Evolutionary conservation across 2,329 filamentous ascomycete species (phyloP), one percentile per base, ranked within the genome.

Genomic region (Magnaporthiopsis incrustans): DNA sequence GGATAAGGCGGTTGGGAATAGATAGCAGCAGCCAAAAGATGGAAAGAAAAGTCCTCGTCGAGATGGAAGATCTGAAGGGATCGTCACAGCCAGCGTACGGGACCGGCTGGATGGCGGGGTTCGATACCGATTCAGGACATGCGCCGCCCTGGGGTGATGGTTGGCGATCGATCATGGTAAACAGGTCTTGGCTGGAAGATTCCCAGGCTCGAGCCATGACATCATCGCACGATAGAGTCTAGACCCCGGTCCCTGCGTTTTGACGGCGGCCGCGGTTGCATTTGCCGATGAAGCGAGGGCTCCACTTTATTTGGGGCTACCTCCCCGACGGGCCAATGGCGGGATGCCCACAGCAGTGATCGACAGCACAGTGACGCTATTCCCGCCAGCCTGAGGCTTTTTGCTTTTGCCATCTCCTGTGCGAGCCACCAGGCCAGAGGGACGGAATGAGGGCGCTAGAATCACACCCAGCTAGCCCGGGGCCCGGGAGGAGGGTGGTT

Each of bases 281-380:
- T 60, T 12, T 27, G 2, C 26, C 1, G 27, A 4, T 8, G 15
- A 50, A 50, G 15, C 38, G 38, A 50, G 18, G 14, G 18, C 3
- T 50, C 57, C 57, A 58, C 27, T 27, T 12, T 14, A 30, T 58
- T 8, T 26, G 14, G 25, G 15, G 25, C 30, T 58, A 26, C 57
- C 25, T 26, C 11, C 25, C 6, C 33, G 25, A 27, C 61, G 12
- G 30, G n/a, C 61, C 61, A 63, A 44, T 63, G 11, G n/a, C 32
- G 11, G 26, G 25, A 11, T 58, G 53, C 56, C 53, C 53, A 59
- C 61, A 58, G 3, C 11, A 38, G 3, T 25, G 61, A 63, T 63
- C 56, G 53, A 30, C 61, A 59, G 27, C 35, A 12, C 22, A 62
- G 56, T 63, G 61, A 63, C 61, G 61, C 61, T 62, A 62, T 62